These are phyloP conservation scores for Clavispora phyllophila DNA, from an alignment of 805 yeast genomes.

Conservation along the genomic window DNA sequence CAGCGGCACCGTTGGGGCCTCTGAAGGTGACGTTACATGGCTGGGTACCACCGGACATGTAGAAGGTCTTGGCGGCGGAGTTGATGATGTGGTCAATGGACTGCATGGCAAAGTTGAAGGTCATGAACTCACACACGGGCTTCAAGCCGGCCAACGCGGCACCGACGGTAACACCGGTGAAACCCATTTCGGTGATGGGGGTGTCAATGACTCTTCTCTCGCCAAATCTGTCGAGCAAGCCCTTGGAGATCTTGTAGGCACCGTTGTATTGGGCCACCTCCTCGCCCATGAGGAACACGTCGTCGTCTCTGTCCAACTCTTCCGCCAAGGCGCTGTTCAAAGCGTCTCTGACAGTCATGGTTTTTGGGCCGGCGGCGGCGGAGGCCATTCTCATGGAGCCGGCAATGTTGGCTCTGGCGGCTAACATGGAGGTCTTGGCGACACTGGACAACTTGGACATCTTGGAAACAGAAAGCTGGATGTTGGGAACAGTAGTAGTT, in stretches of 20 bases:
- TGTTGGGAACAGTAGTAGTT: slow-evolving; percentile 2
- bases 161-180: slow-evolving; percentile 92
- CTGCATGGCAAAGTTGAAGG: slow-evolving; percentile 99
- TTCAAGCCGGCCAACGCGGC: slow-evolving; percentile 94
- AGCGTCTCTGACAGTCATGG: slow-evolving; percentile 95
- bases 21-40: slow-evolving; percentile 96
- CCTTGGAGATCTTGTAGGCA: slow-evolving; percentile 96
- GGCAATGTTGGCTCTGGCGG: slow-evolving; percentile 24
- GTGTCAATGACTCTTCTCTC: slow-evolving; percentile 91
- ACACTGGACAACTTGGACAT: slow-evolving; percentile 31
- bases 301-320: slow-evolving; percentile 93
- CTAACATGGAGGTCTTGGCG: slow-evolving; percentile 41
- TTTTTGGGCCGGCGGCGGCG: slow-evolving; percentile 46
- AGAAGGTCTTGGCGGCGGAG: slow-evolving; percentile 97
- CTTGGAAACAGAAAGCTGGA: neutral
- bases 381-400: slow-evolving; percentile 38
- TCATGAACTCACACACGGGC: slow-evolving; percentile 98
- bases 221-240: slow-evolving; percentile 91
- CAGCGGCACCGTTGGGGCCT: slow-evolving; percentile 99
- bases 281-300: slow-evolving; percentile 95
- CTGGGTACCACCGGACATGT: slow-evolving; percentile 99
- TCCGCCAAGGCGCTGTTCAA: slow-evolving; percentile 92
- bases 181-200: slow-evolving; percentile 99
- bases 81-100: slow-evolving; percentile 97
- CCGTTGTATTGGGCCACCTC: slow-evolving; percentile 99